These are phyloP conservation scores for Tricholoma furcatifolium DNA, from an alignment of 768 basidiomycete species.

Conservation along the genomic window DNA sequence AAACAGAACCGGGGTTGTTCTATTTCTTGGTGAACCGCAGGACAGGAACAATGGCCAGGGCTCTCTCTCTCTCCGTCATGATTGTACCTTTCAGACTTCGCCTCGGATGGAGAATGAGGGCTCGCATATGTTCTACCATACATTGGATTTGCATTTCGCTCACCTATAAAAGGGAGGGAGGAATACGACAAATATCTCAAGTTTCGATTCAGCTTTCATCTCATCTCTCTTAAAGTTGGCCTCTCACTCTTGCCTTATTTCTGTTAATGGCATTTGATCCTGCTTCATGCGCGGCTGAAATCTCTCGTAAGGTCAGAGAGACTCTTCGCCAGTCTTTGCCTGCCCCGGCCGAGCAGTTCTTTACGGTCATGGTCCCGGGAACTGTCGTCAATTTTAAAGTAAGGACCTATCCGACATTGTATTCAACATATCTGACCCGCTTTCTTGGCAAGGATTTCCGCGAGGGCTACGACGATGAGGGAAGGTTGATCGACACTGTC, in stretches of 20 bases:
- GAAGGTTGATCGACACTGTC: not conserved
- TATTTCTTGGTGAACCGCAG: not conserved
- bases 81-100: not conserved
- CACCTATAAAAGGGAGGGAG: not conserved
- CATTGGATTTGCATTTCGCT: not conserved
- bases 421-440: not conserved
- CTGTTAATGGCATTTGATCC: not conserved
- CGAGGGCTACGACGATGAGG: not conserved
- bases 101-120: not conserved
- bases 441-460: not conserved
- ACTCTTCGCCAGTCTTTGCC: slow-evolving; percentile 1
- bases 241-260: not conserved
- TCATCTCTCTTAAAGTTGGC: too few relatives aligned
- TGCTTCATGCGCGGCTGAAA: not conserved
- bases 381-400: slow-evolving; percentile 5
- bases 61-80: not conserved
- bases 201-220: not conserved
- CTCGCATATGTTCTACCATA: not conserved
- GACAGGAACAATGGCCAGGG: not conserved
- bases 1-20: not conserved
- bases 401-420: not conserved
- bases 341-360: slow-evolving; percentile 7
- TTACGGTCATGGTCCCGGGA: slow-evolving; percentile 8
- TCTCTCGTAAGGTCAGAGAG: slow-evolving; percentile 4
- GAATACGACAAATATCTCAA: too few relatives aligned